Base-by-base conservation (phyloP, 2,329 filamentous ascomycete species). In the Xylariaceae sp. region DNA sequence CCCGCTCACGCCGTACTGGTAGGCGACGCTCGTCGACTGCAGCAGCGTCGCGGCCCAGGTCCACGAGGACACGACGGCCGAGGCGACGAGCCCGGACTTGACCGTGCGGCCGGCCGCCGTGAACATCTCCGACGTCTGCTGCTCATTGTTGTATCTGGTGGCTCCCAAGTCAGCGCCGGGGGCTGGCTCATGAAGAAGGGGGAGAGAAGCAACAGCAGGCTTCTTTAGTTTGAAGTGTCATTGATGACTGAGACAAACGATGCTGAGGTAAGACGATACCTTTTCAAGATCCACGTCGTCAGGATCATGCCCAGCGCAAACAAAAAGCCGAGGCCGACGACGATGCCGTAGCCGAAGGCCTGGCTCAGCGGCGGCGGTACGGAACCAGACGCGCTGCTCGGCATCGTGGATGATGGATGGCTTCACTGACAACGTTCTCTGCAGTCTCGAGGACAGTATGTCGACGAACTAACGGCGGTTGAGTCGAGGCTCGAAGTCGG, bases 111-210 rank as follows among this genome's bases (percentile, higher is more conserved):
- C 85, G 32, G 87, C 87, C 0, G 87, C 93, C 43, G 75, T 86
- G 68, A 93, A 94, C 75, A 87, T 90, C 62, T 94, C 87, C 1
- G 82, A 88, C 0, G 87, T 94, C 58, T 93, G 86, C 3, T 88
- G 64, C 56, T 89, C 86, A 38, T 50, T 40, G 40, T 63, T 63
- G 47, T 63, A 64, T 14, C 40, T 41, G 16, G 15, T 8, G 27
- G n/a, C n/a, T n/a, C n/a, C n/a, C n/a, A n/a, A n/a, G n/a, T n/a
- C n/a, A n/a, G n/a, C n/a, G n/a, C n/a, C n/a, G n/a, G n/a, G n/a
- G n/a, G n/a, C n/a, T n/a, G n/a, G n/a, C n/a, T n/a, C n/a, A n/a
- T n/a, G n/a, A n/a, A n/a, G n/a, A n/a, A n/a, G n/a, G n/a, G n/a
- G n/a, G n/a, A n/a, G n/a, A n/a, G n/a, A n/a, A n/a, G n/a, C n/a